Conservation (phyloP, 1,139 yeast species). For the Debaryomyces fabryi region DNA sequence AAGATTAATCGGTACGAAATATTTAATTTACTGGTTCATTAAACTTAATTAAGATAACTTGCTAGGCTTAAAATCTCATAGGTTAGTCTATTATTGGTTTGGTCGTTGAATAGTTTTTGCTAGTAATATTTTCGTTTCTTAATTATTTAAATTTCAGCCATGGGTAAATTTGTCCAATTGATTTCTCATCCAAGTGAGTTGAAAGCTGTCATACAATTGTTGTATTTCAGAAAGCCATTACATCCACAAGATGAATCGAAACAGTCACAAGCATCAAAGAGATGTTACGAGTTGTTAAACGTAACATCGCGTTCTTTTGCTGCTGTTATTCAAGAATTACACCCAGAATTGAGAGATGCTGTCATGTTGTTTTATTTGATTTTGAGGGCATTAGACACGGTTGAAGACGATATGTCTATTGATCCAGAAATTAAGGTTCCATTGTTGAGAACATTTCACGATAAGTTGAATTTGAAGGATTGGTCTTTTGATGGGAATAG, state of each 20-base stretch:
- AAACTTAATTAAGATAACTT: not conserved
- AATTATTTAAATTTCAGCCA: slow-evolving; percentile 19
- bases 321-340: slow-evolving; percentile 87
- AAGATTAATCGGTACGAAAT: not conserved
- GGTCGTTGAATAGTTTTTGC: not conserved
- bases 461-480: slow-evolving; percentile 60
- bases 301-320: slow-evolving; percentile 88
- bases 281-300: slow-evolving; percentile 71
- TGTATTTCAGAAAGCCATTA: slow-evolving; percentile 55
- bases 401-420: slow-evolving; percentile 95
- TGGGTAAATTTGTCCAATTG: slow-evolving; percentile 72
- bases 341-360: slow-evolving; percentile 84
- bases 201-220: slow-evolving; percentile 64
- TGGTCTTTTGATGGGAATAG: slow-evolving; percentile 83
- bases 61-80: not conserved
- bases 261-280: slow-evolving; percentile 50
- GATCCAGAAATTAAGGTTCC: slow-evolving; percentile 73
- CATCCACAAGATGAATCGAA: slow-evolving; percentile 50
- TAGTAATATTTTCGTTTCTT: not conserved
- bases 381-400: slow-evolving; percentile 89
- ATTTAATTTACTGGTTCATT: not conserved
- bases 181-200: slow-evolving; percentile 73
- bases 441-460: slow-evolving; percentile 67
- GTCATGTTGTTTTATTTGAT: slow-evolving; percentile 83
- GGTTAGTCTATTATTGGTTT: not conserved